phyloP scores from a whole-genome alignment of 1,139 yeast species.

The Geotrichum fermentans region DNA sequence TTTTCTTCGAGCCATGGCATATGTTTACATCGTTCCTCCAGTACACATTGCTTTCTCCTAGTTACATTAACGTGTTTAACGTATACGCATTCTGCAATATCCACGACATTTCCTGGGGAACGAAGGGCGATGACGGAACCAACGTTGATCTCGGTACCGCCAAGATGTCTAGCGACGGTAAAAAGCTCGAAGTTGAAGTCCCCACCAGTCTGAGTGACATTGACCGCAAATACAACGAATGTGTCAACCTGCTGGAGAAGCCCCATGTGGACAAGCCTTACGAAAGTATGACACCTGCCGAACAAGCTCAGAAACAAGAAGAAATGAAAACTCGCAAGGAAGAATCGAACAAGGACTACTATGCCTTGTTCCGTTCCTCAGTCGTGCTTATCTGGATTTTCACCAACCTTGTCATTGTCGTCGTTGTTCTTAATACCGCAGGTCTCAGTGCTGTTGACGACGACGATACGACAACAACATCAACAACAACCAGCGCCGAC shows the following conservation, averaged over 20 bases:
- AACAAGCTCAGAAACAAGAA: constrained; percentile 26
- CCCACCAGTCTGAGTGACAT: constrained; percentile 63
- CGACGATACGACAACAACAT: not conserved
- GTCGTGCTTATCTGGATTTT: constrained; percentile 76
- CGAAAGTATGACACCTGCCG: constrained; percentile 24
- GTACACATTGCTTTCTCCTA: constrained; percentile 65
- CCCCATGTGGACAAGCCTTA: constrained; percentile 22
- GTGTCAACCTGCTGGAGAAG: constrained; percentile 28
- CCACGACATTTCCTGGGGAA: constrained; percentile 86
- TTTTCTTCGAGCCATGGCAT: constrained; percentile 75
- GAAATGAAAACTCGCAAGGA: constrained; percentile 24
- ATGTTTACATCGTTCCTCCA: constrained; percentile 70
- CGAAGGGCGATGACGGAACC: constrained; percentile 63
- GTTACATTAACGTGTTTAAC: constrained; percentile 71
- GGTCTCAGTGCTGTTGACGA: constrained; percentile 41
- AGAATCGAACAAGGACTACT: constrained; percentile 49
- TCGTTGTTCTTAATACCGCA: constrained; percentile 66
- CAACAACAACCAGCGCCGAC: not conserved
- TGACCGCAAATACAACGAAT: constrained; percentile 52
- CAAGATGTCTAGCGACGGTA: constrained; percentile 49
- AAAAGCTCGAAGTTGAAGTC: constrained; percentile 52
- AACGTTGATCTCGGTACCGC: constrained; percentile 67
- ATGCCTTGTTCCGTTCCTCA: constrained; percentile 69
- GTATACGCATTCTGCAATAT: constrained; percentile 82
- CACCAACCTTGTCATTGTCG: constrained; percentile 60